A percentile compares a stretch with the other conserved stretches of the same genome.
Evolutionary conservation across 768 basidiomycete species (phyloP).

Genomic region (Agrocybe chaxingu): DNA sequence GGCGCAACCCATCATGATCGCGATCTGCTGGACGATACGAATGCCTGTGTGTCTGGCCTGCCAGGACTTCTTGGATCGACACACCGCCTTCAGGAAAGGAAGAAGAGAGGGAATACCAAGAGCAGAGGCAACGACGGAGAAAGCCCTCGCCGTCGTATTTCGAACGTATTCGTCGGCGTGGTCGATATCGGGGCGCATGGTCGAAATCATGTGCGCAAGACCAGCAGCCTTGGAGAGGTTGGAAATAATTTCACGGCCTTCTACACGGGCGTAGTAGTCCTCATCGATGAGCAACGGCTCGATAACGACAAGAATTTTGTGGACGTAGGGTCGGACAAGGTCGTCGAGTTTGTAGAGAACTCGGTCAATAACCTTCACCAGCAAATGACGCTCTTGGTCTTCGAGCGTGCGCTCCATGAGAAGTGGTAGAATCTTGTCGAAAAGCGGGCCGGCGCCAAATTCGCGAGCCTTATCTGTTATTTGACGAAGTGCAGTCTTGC

Average conservation of each 20-base stretch:
- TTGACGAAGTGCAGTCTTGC: slow-evolving; percentile 95
- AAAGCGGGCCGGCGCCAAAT: slow-evolving; percentile 95
- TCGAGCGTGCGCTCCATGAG: slow-evolving; percentile 98
- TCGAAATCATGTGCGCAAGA: slow-evolving; percentile 99
- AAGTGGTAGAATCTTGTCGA: slow-evolving; percentile 97
- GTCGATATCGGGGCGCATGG: slow-evolving; percentile 99
- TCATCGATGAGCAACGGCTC: slow-evolving; percentile 98
- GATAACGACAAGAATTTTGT: slow-evolving; percentile 99
- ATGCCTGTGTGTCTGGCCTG: slow-evolving; percentile 99
- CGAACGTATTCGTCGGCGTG: slow-evolving; percentile 99
- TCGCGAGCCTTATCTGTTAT: slow-evolving; percentile 99
- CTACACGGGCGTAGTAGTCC: slow-evolving; percentile 94
- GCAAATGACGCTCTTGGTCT: slow-evolving; percentile 95
- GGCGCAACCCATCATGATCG: slow-evolving; percentile 99
- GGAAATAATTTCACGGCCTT: slow-evolving; percentile 98
- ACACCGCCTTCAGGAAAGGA: slow-evolving; percentile 97
- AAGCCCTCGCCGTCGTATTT: slow-evolving; percentile 97
- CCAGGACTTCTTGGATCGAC: slow-evolving; percentile 99
- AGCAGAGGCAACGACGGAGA: slow-evolving; percentile 98
- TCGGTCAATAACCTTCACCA: slow-evolving; percentile 99
- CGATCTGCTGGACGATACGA: slow-evolving; percentile 98
- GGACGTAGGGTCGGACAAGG: slow-evolving; percentile 96
- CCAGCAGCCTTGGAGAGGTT: slow-evolving; percentile 98
- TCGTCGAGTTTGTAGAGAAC: slow-evolving; percentile 99
- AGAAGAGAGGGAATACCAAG: slow-evolving; percentile 96